Base-by-base conservation (phyloP, 1,139 yeast genomes). In the Blastobotrys apis region DNA sequence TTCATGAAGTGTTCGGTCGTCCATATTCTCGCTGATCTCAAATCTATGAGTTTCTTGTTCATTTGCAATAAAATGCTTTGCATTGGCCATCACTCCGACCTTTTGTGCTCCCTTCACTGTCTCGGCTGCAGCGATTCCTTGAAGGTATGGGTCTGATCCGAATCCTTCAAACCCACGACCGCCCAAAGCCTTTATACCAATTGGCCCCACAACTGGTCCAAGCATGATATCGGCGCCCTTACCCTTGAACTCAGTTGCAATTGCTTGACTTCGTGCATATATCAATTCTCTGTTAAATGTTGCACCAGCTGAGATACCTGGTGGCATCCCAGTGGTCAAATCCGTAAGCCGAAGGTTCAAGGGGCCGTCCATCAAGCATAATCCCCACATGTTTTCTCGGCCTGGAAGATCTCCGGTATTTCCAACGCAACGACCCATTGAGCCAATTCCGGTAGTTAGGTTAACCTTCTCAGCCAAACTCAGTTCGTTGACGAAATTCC, bases 141-240 rank as follows among this genome's bases (percentile, higher is more conserved):
- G 78, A 41, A 79, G 64, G 51, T 78, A 78, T 1, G 85, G 83
- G 55, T 80, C 85, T 5, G 79, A 65, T 1, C 83, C 81, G 61
- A 78, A 79, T 29, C 80, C 74, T 62, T 80, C 85, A 81, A 83
- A 79, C 59, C 74, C 76, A 53, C 84, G 66, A 3, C 85, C 84
- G 10, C 80, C 84, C 37, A 74, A 74, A 2, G 82, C 83, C 53
- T 77, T 75, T 33, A 70, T 64, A 0, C 84, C 85, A 41, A 79
- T 68, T 15, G 84, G 84, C 0, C 83, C 83, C 44, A 77, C 66
- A 2, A 75, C 72, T 10, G 86, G 86, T 2, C 84, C 85, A 31
- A 80, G 66, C 31, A 74, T 70, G 37, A 78, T 71, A 56, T 80
- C 77, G 12, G 75, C 80, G 25, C 83, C 84, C 55, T 79, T 79